phyloP scores from a whole-genome alignment of 2,329 filamentous ascomycete species.

The Hymenoscyphus linearis region DNA sequence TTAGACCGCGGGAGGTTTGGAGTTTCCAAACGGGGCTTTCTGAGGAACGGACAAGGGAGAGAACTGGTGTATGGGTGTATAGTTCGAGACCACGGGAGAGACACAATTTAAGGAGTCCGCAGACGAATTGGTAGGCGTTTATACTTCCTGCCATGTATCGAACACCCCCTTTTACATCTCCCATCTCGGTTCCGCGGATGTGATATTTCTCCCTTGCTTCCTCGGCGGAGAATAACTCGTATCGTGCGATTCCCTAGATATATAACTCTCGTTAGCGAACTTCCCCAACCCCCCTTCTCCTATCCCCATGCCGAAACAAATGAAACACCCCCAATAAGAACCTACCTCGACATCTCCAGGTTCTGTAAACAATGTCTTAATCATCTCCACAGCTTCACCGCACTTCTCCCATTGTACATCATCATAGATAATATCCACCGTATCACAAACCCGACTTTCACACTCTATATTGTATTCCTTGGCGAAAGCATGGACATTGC shows the following conservation, averaged over 20 bases:
- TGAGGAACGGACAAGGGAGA: constrained; percentile 14
- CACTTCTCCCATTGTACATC: constrained; percentile 25
- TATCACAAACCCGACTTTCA: constrained; percentile 37
- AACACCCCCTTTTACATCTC: constrained; percentile 19
- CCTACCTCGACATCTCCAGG: constrained; percentile 37
- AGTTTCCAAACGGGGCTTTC: constrained; percentile 35
- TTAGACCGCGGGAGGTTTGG: constrained; percentile 38
- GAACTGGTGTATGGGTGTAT: constrained; percentile 23
- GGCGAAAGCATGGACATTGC: constrained; percentile 50
- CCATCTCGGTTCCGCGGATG: constrained; percentile 21
- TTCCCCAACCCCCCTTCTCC: too few species aligned
- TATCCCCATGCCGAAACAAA: too few species aligned
- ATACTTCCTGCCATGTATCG: constrained; percentile 37
- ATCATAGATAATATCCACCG: constrained; percentile 35
- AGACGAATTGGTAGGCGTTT: constrained; percentile 29
- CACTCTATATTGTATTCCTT: constrained; percentile 41
- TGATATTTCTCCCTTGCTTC: constrained; percentile 40
- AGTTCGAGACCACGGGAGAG: constrained; percentile 25
- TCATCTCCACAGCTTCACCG: constrained; percentile 35
- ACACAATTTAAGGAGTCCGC: constrained; percentile 24
- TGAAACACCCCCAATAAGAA: too few species aligned
- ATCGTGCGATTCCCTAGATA: constrained; percentile 39
- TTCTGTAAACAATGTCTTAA: constrained; percentile 38
- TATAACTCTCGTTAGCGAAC: too few species aligned
- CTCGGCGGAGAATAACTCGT: constrained; percentile 39